These are phyloP conservation scores for Bothia castanella DNA, from an alignment of 1,284 basidiomycete species.

Conservation along the genomic window DNA sequence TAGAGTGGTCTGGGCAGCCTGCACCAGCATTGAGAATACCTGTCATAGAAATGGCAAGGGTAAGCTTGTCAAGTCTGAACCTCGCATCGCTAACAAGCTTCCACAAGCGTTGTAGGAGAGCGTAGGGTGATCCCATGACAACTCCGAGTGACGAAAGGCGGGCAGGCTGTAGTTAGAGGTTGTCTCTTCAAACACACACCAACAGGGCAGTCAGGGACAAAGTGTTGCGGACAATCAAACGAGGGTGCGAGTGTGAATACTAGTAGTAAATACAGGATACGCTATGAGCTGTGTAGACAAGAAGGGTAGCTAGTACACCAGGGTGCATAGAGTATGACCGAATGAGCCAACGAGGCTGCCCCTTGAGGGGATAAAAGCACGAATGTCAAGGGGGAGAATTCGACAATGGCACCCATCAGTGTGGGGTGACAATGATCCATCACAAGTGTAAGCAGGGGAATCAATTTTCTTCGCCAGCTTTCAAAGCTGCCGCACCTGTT, in stretches of 20 bases:
- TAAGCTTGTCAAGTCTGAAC: constrained; percentile 10
- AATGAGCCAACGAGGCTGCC: constrained; percentile 12
- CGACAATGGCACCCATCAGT: background rate
- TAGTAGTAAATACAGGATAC: constrained; percentile 13
- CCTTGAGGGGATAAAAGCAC: constrained; percentile 8
- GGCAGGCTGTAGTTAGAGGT: too few species aligned
- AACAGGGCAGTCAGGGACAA: too few species aligned
- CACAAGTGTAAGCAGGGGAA: background rate
- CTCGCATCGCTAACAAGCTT: background rate
- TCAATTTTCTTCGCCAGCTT: constrained; percentile 9
- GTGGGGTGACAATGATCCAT: background rate
- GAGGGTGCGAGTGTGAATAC: constrained; percentile 1
- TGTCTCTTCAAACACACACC: background rate
- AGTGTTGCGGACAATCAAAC: too few species aligned
- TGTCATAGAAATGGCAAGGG: constrained; percentile 19
- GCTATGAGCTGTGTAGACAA: constrained; percentile 11
- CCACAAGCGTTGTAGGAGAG: constrained; percentile 7
- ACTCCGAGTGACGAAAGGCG: background rate
- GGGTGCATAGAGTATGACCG: constrained; percentile 6
- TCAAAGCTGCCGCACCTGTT: constrained; percentile 24
- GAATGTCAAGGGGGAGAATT: background rate
- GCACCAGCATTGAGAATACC: constrained; percentile 33
- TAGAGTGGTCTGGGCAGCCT: constrained; percentile 61
- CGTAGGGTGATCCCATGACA: constrained; percentile 3
- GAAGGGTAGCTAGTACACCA: constrained; percentile 1